Percentiles rank a stretch among this genome's conserved stretches.
Evolutionary conservation across 495 filamentous ascomycete genomes (phyloP).

Genomic region (Penicillium lividum): DNA sequence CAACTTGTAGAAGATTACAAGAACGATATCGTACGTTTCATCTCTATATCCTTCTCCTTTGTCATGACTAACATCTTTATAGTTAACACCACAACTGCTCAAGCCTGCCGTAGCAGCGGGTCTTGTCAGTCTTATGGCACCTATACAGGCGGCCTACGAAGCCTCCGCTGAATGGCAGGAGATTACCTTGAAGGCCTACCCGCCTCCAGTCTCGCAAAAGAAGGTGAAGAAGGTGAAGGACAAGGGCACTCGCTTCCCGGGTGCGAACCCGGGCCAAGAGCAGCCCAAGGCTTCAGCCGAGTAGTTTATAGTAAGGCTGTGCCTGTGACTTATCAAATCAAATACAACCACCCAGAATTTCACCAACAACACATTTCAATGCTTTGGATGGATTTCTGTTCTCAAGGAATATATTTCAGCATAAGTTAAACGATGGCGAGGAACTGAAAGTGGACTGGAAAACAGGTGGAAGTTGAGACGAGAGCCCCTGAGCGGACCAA

Average conservation of each 20-base stretch:
- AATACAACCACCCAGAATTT: neutral
- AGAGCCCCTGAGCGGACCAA: neutral
- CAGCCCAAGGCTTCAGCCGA: constrained; percentile 14
- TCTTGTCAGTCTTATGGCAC: constrained; percentile 69
- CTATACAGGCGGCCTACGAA: constrained; percentile 72
- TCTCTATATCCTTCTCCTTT: neutral
- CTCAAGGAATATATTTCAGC: neutral
- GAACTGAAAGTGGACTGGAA: neutral
- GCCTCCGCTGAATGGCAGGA: constrained; percentile 77
- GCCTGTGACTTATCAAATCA: neutral
- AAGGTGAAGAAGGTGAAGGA: constrained; percentile 81
- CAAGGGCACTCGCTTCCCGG: constrained; percentile 69
- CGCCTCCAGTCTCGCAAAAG: constrained; percentile 62
- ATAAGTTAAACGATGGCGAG: neutral
- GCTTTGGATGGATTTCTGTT: neutral
- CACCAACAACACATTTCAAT: neutral
- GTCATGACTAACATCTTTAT: constrained; percentile 31
- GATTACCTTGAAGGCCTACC: constrained; percentile 79
- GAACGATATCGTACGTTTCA: constrained; percentile 68
- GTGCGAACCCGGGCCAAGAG: constrained; percentile 39
- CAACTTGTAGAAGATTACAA: constrained; percentile 76
- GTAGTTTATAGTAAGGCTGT: neutral
- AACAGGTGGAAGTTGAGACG: neutral
- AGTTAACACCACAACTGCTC: constrained; percentile 82
- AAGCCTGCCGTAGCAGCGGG: constrained; percentile 74